Evolutionary conservation across 176 grass and related monocot genomes (phyloP).

Genomic region (Eragrostis curvula): DNA sequence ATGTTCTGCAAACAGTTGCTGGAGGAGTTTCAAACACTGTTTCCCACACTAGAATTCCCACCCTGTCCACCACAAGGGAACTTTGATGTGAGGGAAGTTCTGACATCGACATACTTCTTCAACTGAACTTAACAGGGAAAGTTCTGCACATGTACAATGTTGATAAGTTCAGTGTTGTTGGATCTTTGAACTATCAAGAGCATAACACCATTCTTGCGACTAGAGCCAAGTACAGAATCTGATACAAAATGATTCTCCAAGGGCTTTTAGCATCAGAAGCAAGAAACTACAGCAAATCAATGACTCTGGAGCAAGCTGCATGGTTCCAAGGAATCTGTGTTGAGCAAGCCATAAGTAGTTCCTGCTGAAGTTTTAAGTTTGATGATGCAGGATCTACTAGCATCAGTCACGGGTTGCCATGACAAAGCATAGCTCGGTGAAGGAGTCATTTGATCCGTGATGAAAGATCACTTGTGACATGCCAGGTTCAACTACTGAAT

Average conservation of each 20-base stretch:
- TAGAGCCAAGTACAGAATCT: background rate
- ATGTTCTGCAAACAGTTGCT: conserved; percentile 65
- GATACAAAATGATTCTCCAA: background rate
- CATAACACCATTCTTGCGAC: background rate
- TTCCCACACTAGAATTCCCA: conserved; percentile 72
- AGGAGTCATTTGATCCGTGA: background rate
- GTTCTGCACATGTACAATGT: conserved; percentile 2
- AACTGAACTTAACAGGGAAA: conserved; percentile 53
- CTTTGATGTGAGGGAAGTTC: conserved; percentile 79
- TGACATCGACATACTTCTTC: conserved; percentile 90
- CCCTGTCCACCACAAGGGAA: conserved; percentile 77
- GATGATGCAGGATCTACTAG: conserved; percentile 44
- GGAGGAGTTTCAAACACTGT: conserved; percentile 69
- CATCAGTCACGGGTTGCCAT: background rate
- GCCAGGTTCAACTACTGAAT: background rate
- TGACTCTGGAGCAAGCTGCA: background rate
- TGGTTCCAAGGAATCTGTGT: conserved; percentile 20
- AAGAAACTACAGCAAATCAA: conserved; percentile 21
- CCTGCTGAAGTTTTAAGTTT: conserved; percentile 55
- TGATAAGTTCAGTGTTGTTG: background rate
- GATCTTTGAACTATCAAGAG: conserved; percentile 1
- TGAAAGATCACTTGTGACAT: background rate
- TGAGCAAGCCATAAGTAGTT: conserved; percentile 17
- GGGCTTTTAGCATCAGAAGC: conserved; percentile 26
- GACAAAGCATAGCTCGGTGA: background rate